A percentile compares a stretch with the other conserved stretches of the same genome.
Conservation (phyloP, 805 yeast species). For the Saturnispora serradocipensis region DNA sequence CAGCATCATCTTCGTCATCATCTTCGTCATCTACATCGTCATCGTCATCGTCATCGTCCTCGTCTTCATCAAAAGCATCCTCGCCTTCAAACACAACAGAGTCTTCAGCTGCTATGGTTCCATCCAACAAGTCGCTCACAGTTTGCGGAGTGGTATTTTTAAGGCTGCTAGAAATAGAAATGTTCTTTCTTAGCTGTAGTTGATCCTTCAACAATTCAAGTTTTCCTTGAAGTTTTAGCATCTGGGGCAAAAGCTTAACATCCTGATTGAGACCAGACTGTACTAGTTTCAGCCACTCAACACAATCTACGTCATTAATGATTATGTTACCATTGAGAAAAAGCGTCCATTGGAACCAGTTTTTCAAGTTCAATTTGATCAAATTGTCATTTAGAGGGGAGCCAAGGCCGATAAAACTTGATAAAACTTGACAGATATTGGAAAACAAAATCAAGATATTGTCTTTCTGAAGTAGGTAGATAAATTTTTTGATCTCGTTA, state of each 20-base stretch:
- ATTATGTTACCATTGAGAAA: slow-evolving; percentile 61
- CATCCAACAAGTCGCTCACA: slow-evolving; percentile 18
- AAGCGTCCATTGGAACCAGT: slow-evolving; percentile 80
- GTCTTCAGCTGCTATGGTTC: slow-evolving; percentile 3
- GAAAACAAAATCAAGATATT: slow-evolving; percentile 38
- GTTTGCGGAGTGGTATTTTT: slow-evolving; percentile 27
- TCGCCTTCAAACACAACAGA: slow-evolving; percentile 25
- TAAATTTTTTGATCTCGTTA: slow-evolving; percentile 43
- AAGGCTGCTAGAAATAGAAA: slow-evolving; percentile 23
- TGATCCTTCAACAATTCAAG: slow-evolving; percentile 71
- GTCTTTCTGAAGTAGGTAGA: slow-evolving; percentile 42
- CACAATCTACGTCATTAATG: slow-evolving; percentile 40
- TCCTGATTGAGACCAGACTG: slow-evolving; percentile 49
- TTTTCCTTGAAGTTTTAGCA: slow-evolving; percentile 80
- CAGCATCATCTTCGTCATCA: slow-evolving; percentile 15
- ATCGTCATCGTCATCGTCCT: slow-evolving; percentile 18
- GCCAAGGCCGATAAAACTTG: slow-evolving; percentile 25
- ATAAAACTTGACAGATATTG: slow-evolving; percentile 36
- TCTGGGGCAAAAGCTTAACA: slow-evolving; percentile 49
- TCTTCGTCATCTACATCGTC: slow-evolving; percentile 13
- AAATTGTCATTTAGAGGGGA: neutral
- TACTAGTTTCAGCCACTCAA: slow-evolving; percentile 46
- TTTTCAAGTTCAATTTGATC: slow-evolving; percentile 6
- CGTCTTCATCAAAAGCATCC: slow-evolving; percentile 21
- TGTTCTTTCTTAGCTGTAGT: slow-evolving; percentile 45